Percentiles rank a stretch among this genome's conserved stretches.
These are phyloP conservation scores for Suhomyces emberorum DNA, from an alignment of 805 yeast species.

Conservation along the genomic window DNA sequence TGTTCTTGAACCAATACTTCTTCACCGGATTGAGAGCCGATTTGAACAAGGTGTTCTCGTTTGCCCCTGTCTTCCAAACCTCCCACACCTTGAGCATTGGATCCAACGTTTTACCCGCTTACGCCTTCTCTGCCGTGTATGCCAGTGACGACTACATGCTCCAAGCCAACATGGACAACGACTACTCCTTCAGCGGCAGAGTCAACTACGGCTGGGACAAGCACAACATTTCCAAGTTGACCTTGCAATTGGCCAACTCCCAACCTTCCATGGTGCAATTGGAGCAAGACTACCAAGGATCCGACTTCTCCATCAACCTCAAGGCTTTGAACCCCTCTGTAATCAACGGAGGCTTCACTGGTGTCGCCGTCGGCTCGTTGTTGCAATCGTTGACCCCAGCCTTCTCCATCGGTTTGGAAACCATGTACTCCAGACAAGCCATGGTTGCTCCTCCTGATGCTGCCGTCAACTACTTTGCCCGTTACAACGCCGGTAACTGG, in stretches of 20 bases:
- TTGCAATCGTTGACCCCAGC: conserved; percentile 85
- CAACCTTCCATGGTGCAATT: conserved; percentile 94
- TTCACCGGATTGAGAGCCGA: conserved; percentile 97
- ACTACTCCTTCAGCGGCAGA: conserved; percentile 81
- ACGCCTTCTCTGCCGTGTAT: conserved; percentile 85
- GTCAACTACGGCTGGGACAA: conserved; percentile 88
- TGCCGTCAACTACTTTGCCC: conserved; percentile 83
- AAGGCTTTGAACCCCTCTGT: conserved; percentile 88
- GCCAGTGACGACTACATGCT: conserved; percentile 82
- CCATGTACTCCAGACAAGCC: conserved; percentile 78
- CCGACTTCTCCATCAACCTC: conserved; percentile 83
- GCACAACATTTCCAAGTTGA: conserved; percentile 72
- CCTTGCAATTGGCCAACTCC: conserved; percentile 81
- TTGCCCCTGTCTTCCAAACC: conserved; percentile 95
- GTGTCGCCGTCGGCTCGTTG: conserved; percentile 88
- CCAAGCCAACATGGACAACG: conserved; percentile 92
- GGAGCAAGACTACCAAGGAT: conserved; percentile 92
- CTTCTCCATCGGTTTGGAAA: conserved; percentile 86
- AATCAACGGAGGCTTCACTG: conserved; percentile 72
- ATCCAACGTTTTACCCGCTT: conserved; percentile 79
- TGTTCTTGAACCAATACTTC: conserved; percentile 81
- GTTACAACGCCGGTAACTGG: conserved; percentile 88
- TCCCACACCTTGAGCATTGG: conserved; percentile 92
- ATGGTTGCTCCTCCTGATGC: conserved; percentile 77
- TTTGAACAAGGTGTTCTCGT: conserved; percentile 82